phyloP scores from a whole-genome alignment of 176 grass and related monocot genomes.

The Zizania latifolia region DNA sequence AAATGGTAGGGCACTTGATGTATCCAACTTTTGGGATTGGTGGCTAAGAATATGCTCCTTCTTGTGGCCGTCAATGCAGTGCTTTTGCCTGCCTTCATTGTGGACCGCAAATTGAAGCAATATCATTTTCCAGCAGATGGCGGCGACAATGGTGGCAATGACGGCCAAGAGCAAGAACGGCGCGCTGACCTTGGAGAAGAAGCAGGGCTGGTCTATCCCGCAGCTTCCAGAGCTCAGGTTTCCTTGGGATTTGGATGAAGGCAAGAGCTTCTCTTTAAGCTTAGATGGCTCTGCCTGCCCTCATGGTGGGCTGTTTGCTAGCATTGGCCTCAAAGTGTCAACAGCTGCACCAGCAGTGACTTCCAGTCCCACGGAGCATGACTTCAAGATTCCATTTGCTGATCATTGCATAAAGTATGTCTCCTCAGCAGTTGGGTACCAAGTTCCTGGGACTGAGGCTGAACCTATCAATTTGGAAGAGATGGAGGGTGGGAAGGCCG shows the following conservation, averaged over 20 bases:
- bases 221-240: constrained; percentile 38
- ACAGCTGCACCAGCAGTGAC: constrained; percentile 16
- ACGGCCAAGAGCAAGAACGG: constrained; percentile 43
- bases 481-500: constrained; percentile 36
- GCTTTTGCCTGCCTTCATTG: background rate
- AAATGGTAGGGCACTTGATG: background rate
- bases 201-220: constrained; percentile 31
- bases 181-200: constrained; percentile 37
- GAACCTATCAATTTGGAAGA: constrained; percentile 28
- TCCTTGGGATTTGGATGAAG: constrained; percentile 48
- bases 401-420: constrained; percentile 50
- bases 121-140: constrained; percentile 9
- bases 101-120: background rate
- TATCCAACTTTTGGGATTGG: background rate
- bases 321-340: constrained; percentile 48
- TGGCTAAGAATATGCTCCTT: constrained; percentile 28
- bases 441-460: constrained; percentile 1
- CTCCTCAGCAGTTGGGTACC: constrained; percentile 31
- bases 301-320: constrained; percentile 52
- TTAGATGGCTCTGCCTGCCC: constrained; percentile 31
- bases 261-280: constrained; percentile 22
- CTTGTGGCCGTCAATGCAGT: constrained; percentile 13
- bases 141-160: constrained; percentile 37
- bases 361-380: constrained; percentile 18
- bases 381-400: constrained; percentile 44